Percentiles rank a stretch among this genome's conserved stretches.
Conservation (phyloP, 345 rosid species). For the Eucalyptus tenuipes region DNA sequence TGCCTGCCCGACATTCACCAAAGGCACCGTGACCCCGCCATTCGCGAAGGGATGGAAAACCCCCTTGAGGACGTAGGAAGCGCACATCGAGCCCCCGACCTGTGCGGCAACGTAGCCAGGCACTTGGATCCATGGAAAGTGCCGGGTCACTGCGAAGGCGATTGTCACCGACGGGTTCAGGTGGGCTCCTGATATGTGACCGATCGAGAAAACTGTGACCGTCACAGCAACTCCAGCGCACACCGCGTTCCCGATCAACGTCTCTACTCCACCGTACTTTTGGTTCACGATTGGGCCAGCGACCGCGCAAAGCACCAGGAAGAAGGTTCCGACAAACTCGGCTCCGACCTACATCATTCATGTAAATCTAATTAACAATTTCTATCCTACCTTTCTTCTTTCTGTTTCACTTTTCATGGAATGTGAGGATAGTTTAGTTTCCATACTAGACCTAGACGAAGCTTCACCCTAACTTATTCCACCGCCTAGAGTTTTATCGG, state of each 20-base stretch:
- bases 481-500: neutral
- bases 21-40: neutral
- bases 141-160: conserved; percentile 16
- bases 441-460: neutral
- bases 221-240: conserved; percentile 26
- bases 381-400: neutral
- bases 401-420: neutral
- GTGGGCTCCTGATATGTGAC: conserved; percentile 48
- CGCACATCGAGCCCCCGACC: conserved; percentile 1
- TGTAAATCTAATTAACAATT: neutral
- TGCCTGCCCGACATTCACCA: neutral
- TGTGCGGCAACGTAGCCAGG: conserved; percentile 1
- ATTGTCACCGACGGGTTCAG: conserved; percentile 42
- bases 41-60: neutral
- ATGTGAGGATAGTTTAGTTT: neutral
- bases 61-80: neutral
- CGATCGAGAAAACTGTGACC: conserved; percentile 28
- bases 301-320: conserved; percentile 24
- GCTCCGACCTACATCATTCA: conserved; percentile 5
- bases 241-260: conserved; percentile 22
- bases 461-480: neutral
- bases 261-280: conserved; percentile 4
- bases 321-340: conserved; percentile 34
- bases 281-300: conserved; percentile 12
- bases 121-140: conserved; percentile 25